Evolutionary conservation across 2,329 filamentous ascomycete genomes (phyloP), one percentile per base, ranked within the genome.

Genomic region (Didymella segeticola): DNA sequence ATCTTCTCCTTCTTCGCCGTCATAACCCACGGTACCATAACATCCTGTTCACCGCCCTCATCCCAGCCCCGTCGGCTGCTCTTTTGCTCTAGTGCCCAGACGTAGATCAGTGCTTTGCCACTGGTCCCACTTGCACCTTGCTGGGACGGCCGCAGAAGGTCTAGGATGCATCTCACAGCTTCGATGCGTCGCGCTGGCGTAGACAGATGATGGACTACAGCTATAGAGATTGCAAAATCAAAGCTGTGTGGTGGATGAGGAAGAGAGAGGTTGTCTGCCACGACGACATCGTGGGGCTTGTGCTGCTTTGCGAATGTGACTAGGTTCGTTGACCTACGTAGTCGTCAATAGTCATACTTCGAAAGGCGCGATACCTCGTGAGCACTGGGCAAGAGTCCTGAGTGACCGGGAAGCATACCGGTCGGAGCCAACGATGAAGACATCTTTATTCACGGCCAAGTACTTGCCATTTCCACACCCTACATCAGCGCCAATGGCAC

Each of bases 401-500:
- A 19, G 22, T 37, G 33, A n/a, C 19, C 23, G 8, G 9, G 14
- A 78, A 20, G 79, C 80, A 66, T 86, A 96, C 79, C 91, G 85
- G 79, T 98, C 95, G 50, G 89, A 93, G 52, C 87, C 93, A 54
- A 98, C 73, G 47, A 97, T 88, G 77, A 90, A 92, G 42, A 96
- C 78, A 64, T 85, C 77, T 19, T 81, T 82, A 76, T 96, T 96
- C 52, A 96, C 89, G 56, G 83, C 80, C 56, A 98, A 80, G 74
- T 98, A 97, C 80, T 98, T 98, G 63, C 95, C 95, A 78, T 99
- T 99, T 55, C 95, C 95, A 77, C 95, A 98, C 56, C 95, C 95
- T 51, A 98, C 82, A 75, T 99, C 95, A 26, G 96, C 82, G 9
- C 95, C 95, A 50, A 98, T 77, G 43, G 90, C 84, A 22, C 93